Evolutionary conservation across 257 asterid species (phyloP).

Genomic region (Perilla frutescens): DNA sequence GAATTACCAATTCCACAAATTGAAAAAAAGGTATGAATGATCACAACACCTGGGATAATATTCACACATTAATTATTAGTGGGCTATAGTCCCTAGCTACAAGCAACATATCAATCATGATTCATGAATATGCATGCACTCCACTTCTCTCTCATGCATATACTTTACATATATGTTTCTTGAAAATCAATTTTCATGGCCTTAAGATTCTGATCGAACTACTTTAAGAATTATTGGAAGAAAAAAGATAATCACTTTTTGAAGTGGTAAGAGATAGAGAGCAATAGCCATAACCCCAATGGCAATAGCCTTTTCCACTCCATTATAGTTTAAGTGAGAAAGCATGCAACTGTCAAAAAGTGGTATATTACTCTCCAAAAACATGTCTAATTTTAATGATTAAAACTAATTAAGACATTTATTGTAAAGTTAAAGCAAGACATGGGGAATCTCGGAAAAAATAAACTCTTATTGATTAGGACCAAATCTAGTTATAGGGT

Average conservation of each 20-base stretch:
- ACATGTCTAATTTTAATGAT: constrained; percentile 38
- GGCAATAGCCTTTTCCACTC: constrained; percentile 41
- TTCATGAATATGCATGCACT: constrained; percentile 60
- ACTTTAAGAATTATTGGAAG: constrained; percentile 56
- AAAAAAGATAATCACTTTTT: constrained; percentile 49
- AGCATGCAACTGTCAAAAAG: constrained; percentile 35
- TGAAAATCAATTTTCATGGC: constrained; percentile 38
- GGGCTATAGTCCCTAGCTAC: constrained; percentile 5
- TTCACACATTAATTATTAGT: not conserved
- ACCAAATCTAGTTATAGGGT: not conserved
- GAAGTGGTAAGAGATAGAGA: constrained; percentile 43
- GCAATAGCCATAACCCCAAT: constrained; percentile 29
- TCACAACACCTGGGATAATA: too few species aligned
- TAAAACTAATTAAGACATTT: constrained; percentile 14
- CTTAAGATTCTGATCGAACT: constrained; percentile 41
- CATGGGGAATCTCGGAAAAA: constrained; percentile 53
- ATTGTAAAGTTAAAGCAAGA: constrained; percentile 41
- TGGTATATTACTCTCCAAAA: constrained; percentile 12
- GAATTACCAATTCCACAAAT: not conserved
- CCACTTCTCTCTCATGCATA: constrained; percentile 43
- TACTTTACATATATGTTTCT: constrained; percentile 41
- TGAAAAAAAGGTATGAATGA: not conserved
- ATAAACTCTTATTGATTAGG: constrained; percentile 21
- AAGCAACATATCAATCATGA: constrained; percentile 40
- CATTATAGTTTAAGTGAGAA: constrained; percentile 42